A percentile compares a stretch with the other conserved stretches of the same genome.
phyloP scores from a whole-genome alignment of 140 eudicot genomes.

The Cichorium intybus region DNA sequence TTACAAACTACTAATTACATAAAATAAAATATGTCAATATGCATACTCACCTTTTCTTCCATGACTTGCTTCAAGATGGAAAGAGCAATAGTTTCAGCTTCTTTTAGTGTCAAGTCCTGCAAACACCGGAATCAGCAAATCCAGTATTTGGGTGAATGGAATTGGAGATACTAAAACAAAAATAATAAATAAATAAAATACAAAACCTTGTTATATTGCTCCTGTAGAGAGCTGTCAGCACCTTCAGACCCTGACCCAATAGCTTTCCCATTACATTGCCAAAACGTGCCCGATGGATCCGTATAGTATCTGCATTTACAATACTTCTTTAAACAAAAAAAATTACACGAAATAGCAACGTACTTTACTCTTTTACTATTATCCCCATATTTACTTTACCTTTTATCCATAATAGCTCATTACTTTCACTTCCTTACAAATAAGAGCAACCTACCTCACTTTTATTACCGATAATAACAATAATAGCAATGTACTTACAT shows the following conservation, averaged over 20 bases:
- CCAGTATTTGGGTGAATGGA: neutral
- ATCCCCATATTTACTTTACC: no score
- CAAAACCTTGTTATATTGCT: slow-evolving; percentile 80
- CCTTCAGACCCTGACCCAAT: slow-evolving; percentile 99
- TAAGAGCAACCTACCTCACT: no score
- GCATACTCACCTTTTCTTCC: slow-evolving; percentile 88
- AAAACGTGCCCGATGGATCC: slow-evolving; percentile 98
- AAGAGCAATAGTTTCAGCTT: slow-evolving; percentile 97
- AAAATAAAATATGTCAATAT: neutral
- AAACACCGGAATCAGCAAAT: slow-evolving; percentile 7
- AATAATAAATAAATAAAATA: neutral
- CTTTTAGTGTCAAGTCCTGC: slow-evolving; percentile 84
- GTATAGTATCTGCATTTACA: slow-evolving; percentile 73
- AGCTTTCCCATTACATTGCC: slow-evolving; percentile 99
- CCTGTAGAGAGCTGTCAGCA: slow-evolving; percentile 98
- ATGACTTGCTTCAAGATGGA: slow-evolving; percentile 97
- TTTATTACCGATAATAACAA: no score
- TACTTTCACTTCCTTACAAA: no score
- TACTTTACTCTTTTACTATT: neutral
- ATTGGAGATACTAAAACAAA: neutral
- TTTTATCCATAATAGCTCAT: no score
- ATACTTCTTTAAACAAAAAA: neutral
- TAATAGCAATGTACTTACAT: no score
- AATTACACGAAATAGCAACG: neutral
- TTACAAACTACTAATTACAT: neutral